Evolutionary conservation across 306 rosid genomes (phyloP).

Genomic region (Castanopsis chinensis): DNA sequence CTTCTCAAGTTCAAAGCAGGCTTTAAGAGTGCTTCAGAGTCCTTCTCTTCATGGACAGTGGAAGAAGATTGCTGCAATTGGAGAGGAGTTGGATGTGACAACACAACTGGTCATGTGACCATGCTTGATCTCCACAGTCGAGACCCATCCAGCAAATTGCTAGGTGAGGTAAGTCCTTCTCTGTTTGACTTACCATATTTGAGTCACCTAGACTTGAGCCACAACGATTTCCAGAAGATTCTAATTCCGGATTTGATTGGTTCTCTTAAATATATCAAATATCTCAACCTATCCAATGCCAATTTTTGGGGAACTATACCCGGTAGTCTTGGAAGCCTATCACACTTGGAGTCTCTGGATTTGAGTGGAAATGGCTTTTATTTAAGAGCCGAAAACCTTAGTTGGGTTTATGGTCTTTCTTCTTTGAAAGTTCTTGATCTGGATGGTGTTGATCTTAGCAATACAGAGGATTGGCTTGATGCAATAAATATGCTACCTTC

Average conservation of each 20-base stretch:
- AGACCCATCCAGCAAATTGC: not conserved
- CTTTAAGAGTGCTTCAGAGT: conserved; percentile 1
- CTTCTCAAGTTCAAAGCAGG: conserved; percentile 18
- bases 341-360: conserved; percentile 17
- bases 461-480: not conserved
- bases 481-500: not conserved
- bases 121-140: conserved; percentile 18
- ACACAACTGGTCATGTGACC: conserved; percentile 30
- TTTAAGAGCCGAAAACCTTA: not conserved
- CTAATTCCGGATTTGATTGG: conserved; percentile 10
- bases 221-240: conserved; percentile 12
- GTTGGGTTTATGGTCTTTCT: not conserved
- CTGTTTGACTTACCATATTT: conserved; percentile 14
- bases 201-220: conserved; percentile 18
- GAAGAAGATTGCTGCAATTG: conserved; percentile 22
- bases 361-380: not conserved
- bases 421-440: not conserved
- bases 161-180: conserved; percentile 8
- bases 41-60: not conserved
- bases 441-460: rapidly evolving
- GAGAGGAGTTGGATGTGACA: conserved; percentile 29
- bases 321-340: conserved; percentile 13
- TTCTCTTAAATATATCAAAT: conserved; percentile 1
- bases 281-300: conserved; percentile 28
- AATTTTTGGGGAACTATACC: not conserved